phyloP scores from a whole-genome alignment of 805 yeast species.

The Teunomyces stri region DNA sequence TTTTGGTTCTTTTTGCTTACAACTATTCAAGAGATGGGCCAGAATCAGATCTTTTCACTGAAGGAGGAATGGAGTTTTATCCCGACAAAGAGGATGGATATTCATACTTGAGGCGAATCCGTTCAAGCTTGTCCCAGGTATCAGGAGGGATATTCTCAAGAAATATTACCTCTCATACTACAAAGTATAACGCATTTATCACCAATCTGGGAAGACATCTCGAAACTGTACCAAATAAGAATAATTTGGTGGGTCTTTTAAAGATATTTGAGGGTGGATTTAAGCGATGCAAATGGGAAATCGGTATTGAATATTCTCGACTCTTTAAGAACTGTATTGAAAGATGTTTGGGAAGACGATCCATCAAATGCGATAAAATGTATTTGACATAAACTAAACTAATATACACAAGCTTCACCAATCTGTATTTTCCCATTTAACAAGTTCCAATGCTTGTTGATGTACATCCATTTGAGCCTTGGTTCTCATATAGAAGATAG shows the following conservation, averaged over 20 bases:
- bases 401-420: slow-evolving; percentile 37
- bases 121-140: slow-evolving; percentile 36
- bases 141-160: slow-evolving; percentile 22
- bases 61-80: slow-evolving; percentile 12
- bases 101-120: slow-evolving; percentile 48
- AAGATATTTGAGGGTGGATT: slow-evolving; percentile 37
- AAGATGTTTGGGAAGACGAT: slow-evolving; percentile 50
- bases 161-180: slow-evolving; percentile 15
- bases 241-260: slow-evolving; percentile 56
- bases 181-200: slow-evolving; percentile 41
- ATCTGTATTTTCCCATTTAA: slow-evolving; percentile 60
- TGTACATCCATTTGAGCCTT: slow-evolving; percentile 73
- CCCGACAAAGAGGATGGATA: slow-evolving; percentile 49
- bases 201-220: slow-evolving; percentile 41
- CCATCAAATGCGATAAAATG: slow-evolving; percentile 51
- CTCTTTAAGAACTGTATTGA: slow-evolving; percentile 53
- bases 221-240: slow-evolving; percentile 38
- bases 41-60: slow-evolving; percentile 32
- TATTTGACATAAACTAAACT: slow-evolving; percentile 20
- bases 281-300: slow-evolving; percentile 48
- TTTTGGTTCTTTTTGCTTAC: slow-evolving; percentile 52
- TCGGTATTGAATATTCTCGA: slow-evolving; percentile 55
- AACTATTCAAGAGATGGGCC: slow-evolving; percentile 48
- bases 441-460: slow-evolving; percentile 55
- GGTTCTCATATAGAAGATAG: slow-evolving; percentile 95